Percentiles rank a stretch among this genome's conserved stretches.
Conservation (phyloP, 495 filamentous ascomycete genomes). For the Apodospora peruviana region DNA sequence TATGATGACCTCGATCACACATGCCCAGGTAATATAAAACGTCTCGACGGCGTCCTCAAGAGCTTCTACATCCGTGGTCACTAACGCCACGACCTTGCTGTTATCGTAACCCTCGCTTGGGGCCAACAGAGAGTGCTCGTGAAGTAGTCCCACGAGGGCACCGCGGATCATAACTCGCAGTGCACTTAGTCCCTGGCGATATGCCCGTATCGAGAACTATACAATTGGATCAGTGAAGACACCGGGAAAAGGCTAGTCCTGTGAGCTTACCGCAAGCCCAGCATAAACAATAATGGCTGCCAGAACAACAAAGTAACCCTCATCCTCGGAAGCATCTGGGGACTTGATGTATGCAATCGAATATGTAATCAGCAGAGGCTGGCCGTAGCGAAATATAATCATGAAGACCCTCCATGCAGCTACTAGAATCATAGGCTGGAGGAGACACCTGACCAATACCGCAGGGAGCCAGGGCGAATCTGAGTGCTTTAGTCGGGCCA, state of each 20-base stretch:
- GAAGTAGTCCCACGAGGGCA: conserved; percentile 55
- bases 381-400: conserved; percentile 55
- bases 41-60: conserved; percentile 26
- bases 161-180: conserved; percentile 55
- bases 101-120: conserved; percentile 38
- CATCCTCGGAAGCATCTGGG: conserved; percentile 23
- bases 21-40: conserved; percentile 44
- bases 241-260: background rate
- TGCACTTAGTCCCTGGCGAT: conserved; percentile 53
- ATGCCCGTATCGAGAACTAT: conserved; percentile 45
- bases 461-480: conserved; percentile 37
- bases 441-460: conserved; percentile 41
- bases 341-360: conserved; percentile 43
- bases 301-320: conserved; percentile 52
- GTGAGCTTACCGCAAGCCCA: conserved; percentile 49
- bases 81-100: conserved; percentile 53
- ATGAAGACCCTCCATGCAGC: conserved; percentile 51
- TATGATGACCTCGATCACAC: conserved; percentile 51
- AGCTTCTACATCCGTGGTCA: conserved; percentile 43
- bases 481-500: conserved; percentile 11
- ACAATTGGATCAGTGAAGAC: background rate
- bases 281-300: conserved; percentile 53
- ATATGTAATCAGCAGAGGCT: conserved; percentile 55
- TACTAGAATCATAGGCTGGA: conserved; percentile 41
- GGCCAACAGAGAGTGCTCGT: conserved; percentile 43